Conservation (phyloP, 352 stramenopile genomes). For the Globisporangium solare region DNA sequence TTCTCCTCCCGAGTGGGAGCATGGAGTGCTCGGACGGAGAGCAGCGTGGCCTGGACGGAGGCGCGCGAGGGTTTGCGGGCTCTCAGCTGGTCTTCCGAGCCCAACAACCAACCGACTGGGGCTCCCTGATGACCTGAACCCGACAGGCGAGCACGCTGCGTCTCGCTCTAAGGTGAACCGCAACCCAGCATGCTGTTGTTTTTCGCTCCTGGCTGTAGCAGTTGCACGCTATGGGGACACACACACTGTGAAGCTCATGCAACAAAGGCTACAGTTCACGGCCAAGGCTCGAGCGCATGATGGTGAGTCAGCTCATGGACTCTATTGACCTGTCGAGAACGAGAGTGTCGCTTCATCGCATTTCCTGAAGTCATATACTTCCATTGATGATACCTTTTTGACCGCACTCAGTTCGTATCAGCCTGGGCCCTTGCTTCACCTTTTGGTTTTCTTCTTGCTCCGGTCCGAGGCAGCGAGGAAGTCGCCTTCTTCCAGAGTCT, state of each 20-base stretch:
- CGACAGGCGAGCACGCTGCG: neutral
- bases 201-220: neutral
- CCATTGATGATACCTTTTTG: neutral
- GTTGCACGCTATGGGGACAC: neutral
- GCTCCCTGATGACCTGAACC: neutral
- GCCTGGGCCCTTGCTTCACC: conserved; percentile 9
- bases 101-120: too few species aligned
- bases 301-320: neutral
- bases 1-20: too few species aligned
- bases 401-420: neutral
- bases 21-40: too few species aligned
- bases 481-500: conserved; percentile 68
- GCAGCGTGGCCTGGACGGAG: too few species aligned
- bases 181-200: neutral
- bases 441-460: conserved; percentile 44
- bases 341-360: neutral
- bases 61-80: too few species aligned
- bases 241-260: too few species aligned
- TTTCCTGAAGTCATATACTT: neutral
- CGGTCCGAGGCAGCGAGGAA: conserved; percentile 38
- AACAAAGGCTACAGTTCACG: too few species aligned
- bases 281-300: too few species aligned
- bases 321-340: neutral
- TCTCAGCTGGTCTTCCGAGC: neutral
- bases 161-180: neutral